Evolutionary conservation across 345 rosid species (phyloP).

Genomic region (Eucalyptus leucophloia): DNA sequence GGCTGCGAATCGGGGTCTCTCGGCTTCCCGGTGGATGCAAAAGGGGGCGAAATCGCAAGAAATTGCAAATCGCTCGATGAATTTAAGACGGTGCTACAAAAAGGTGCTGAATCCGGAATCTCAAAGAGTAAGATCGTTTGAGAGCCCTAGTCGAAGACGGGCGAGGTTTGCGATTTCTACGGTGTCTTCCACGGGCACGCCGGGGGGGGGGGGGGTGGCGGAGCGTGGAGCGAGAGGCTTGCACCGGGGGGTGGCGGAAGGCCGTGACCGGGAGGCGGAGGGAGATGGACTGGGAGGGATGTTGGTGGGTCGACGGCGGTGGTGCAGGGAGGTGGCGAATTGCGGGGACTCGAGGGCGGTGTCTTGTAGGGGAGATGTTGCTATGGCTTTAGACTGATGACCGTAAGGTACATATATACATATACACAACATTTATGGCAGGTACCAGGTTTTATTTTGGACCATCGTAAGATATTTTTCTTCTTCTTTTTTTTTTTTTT

Average conservation of each 20-base stretch:
- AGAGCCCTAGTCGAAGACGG: background rate
- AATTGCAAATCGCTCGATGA: background rate
- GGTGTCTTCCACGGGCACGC: slow-evolving; percentile 62
- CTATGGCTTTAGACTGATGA: slow-evolving; percentile 21
- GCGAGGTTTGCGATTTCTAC: slow-evolving; percentile 23
- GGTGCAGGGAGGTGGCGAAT: slow-evolving; percentile 17
- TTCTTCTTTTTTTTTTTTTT: fast-evolving
- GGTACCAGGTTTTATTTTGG: background rate
- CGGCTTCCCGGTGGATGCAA: background rate
- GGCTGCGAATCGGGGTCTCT: background rate
- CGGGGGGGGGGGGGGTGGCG: slow-evolving; percentile 13
- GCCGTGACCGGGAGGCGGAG: slow-evolving; percentile 1
- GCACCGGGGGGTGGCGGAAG: slow-evolving; percentile 19
- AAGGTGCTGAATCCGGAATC: background rate
- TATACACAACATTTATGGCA: background rate
- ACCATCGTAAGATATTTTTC: too few relatives aligned
- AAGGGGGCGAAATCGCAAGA: background rate
- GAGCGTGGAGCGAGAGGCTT: slow-evolving; percentile 37
- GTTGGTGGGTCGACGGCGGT: slow-evolving; percentile 28
- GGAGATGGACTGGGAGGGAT: slow-evolving; percentile 24
- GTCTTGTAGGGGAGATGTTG: slow-evolving; percentile 7
- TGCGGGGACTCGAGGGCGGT: slow-evolving; percentile 35
- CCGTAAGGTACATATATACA: slow-evolving; percentile 7
- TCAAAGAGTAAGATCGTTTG: background rate
- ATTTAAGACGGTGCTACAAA: background rate